Percentiles rank a stretch among this genome's conserved stretches.
phyloP scores from a whole-genome alignment of 2,329 filamentous ascomycete species.

The Aspergillus aculeatus region DNA sequence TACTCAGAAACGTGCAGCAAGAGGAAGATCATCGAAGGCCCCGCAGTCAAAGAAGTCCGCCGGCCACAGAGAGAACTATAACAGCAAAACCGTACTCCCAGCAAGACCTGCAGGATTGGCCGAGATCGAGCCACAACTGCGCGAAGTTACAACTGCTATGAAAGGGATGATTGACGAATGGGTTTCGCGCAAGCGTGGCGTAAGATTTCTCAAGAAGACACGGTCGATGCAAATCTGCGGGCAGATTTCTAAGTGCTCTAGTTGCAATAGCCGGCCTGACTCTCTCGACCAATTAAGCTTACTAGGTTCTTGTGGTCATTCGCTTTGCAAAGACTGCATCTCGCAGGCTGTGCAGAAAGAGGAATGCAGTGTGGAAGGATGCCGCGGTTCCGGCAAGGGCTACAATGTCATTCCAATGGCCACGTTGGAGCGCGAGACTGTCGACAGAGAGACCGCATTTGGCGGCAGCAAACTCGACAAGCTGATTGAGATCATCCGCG shows the following conservation, averaged over 20 bases:
- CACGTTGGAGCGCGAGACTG: slow-evolving; percentile 35
- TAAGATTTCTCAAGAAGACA: slow-evolving; percentile 26
- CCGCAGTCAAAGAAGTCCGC: not conserved
- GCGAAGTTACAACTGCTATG: slow-evolving; percentile 20
- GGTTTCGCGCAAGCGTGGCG: slow-evolving; percentile 21
- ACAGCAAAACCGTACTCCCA: slow-evolving; percentile 1
- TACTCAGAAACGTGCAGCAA: not conserved
- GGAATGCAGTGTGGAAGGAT: slow-evolving; percentile 44
- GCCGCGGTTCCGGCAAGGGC: slow-evolving; percentile 37
- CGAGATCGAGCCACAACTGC: slow-evolving; percentile 20
- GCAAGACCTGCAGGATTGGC: slow-evolving; percentile 14
- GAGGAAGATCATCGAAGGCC: not conserved
- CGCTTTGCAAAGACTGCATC: slow-evolving; percentile 47
- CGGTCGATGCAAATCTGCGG: slow-evolving; percentile 19
- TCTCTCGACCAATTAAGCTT: slow-evolving; percentile 38
- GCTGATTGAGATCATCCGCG: slow-evolving; percentile 46
- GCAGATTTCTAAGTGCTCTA: slow-evolving; percentile 28
- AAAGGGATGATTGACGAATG: slow-evolving; percentile 23
- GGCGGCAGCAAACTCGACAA: slow-evolving; percentile 51
- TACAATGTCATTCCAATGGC: slow-evolving; percentile 43
- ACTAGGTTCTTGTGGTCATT: slow-evolving; percentile 53
- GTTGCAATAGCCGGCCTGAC: slow-evolving; percentile 30
- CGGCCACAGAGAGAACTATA: not conserved
- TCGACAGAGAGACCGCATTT: slow-evolving; percentile 19
- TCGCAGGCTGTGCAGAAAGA: slow-evolving; percentile 21